Conservation (phyloP, 73 alveolate species). For the Paramecium sonneborni region DNA sequence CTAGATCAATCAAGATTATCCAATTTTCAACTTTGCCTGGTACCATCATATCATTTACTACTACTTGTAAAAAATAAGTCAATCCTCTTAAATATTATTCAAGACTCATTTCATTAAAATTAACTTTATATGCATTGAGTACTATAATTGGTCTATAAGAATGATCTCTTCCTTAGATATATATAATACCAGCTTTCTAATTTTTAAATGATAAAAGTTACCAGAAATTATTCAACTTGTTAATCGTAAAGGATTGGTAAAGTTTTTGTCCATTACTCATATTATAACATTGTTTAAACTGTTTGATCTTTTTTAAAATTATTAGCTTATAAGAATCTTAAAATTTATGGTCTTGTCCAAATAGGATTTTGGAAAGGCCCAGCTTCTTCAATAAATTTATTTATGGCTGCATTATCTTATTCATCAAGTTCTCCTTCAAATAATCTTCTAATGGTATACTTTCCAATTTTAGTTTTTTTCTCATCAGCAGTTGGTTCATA, state of each 20-base stretch:
- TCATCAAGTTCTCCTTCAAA: conserved; percentile 39
- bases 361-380: conserved; percentile 22
- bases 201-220: neutral
- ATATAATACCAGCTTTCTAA: conserved; percentile 63
- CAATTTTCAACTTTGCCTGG: conserved; percentile 96
- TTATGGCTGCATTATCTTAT: conserved; percentile 24
- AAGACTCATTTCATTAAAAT: conserved; percentile 60
- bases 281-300: conserved; percentile 19
- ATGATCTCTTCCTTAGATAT: conserved; percentile 63
- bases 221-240: conserved; percentile 51
- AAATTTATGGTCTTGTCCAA: conserved; percentile 38
- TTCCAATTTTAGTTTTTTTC: conserved; percentile 13
- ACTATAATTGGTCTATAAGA: conserved; percentile 60
- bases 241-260: conserved; percentile 55
- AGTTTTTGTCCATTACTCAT: conserved; percentile 37
- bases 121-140: conserved; percentile 56
- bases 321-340: conserved; percentile 46
- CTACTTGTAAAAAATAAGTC: conserved; percentile 77
- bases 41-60: conserved; percentile 80
- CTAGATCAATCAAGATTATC: conserved; percentile 72
- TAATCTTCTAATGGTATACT: conserved; percentile 11
- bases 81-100: conserved; percentile 74
- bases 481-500: conserved; percentile 46
- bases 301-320: conserved; percentile 40
- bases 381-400: neutral